Base-by-base conservation (phyloP, 176 grass and related monocot species). In the Saccharum officinarum region DNA sequence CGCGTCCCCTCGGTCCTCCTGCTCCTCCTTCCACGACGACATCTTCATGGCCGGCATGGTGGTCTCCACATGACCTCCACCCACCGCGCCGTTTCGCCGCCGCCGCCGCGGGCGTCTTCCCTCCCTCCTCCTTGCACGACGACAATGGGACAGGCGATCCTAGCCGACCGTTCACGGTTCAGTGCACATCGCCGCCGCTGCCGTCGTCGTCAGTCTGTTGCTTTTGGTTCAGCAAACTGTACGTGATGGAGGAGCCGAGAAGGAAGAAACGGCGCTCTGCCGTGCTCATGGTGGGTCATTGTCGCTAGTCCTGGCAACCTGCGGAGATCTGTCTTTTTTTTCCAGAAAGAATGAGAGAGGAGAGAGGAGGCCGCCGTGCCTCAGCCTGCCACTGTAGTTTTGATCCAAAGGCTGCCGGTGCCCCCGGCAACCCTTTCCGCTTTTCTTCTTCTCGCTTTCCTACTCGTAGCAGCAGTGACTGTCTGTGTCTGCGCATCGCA, bases 1-100 rank as follows among this genome's bases (percentile, higher is more conserved):
- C 12, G 28, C 7, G 65, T 84, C 88, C 52, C 71, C 84, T 14
- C 77, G 82, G 54, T 94, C 86, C 2, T 85, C 83, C 74, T 86
- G 63, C 37, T 91, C 89, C 23, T 86, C 83, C 50, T 78, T 86
- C 46, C 74, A 94, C 50, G 94, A 98, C 30, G 97, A 97, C 49
- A 94, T 89, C 80, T 99, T 99, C 79, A 90, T 97, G 75, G 86
- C 90, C 8, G 94, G 94, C 72, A 91, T 97, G 90, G 20, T 89
- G 46, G 86, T 92, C 31, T 40, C 94, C 11, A 91, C 81, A 82
- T 97, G 93, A 90, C 44, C 83, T 71, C 39, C 26, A 7, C 2
- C 23, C 17, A 37, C 18, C 28, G 28, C 28, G 28, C 28, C 28
- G 28, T 28, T 28, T 28, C 28, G 28, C 28, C 28, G 28, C 28